phyloP scores from a whole-genome alignment of 2,329 filamentous ascomycete species.

The Aspergillus japonicus region DNA sequence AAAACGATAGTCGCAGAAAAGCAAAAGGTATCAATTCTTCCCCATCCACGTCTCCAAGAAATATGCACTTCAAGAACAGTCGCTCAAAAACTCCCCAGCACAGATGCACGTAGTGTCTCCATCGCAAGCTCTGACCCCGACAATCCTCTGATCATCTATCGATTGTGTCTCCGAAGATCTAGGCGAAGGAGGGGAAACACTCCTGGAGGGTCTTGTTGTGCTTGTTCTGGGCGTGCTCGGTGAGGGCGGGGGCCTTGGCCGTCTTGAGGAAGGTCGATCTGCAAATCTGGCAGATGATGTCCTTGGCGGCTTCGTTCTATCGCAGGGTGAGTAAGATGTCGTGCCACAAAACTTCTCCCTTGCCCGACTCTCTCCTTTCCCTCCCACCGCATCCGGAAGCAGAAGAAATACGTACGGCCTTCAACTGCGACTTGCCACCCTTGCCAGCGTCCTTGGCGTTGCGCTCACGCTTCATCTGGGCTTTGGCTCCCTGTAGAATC shows the following conservation, averaged over 20 bases:
- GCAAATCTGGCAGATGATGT: constrained; percentile 75
- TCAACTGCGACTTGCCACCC: constrained; percentile 64
- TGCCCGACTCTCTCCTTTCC: not conserved
- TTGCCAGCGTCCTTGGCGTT: constrained; percentile 60
- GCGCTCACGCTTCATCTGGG: constrained; percentile 71
- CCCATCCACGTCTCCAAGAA: not conserved
- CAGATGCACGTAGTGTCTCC: not conserved
- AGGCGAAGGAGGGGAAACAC: constrained; percentile 60
- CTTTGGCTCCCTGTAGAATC: constrained; percentile 56
- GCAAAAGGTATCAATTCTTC: not conserved
- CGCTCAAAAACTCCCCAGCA: not conserved
- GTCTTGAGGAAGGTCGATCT: constrained; percentile 78
- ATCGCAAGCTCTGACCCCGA: not conserved
- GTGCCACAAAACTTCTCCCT: not conserved
- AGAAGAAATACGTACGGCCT: constrained; percentile 53
- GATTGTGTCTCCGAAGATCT: constrained; percentile 12
- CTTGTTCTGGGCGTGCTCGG: constrained; percentile 72
- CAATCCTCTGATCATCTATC: not conserved
- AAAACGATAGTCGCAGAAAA: not conserved
- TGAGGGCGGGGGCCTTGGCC: constrained; percentile 68
- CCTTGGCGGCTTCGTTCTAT: constrained; percentile 71
- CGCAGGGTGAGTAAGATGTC: not conserved
- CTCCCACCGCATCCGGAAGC: not conserved
- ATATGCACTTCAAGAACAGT: not conserved
- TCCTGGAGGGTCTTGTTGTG: constrained; percentile 70